phyloP scores from a whole-genome alignment of 768 basidiomycete species.

The Amanita rubescens region DNA sequence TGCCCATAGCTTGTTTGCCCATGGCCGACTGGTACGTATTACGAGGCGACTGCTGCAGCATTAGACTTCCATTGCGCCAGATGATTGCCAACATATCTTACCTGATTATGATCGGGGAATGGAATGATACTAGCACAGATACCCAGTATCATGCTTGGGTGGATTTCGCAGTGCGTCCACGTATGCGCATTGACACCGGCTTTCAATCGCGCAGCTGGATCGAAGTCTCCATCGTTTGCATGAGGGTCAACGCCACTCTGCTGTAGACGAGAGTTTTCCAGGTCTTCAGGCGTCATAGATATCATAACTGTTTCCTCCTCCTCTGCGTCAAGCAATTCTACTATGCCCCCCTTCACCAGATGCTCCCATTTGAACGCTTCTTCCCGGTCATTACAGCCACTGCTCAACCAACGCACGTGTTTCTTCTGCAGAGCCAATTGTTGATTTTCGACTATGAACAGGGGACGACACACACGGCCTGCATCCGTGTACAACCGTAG shows the following conservation, averaged over 20 bases:
- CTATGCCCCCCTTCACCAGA: slow-evolving; percentile 77
- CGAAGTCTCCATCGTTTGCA: slow-evolving; percentile 63
- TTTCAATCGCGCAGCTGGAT: slow-evolving; percentile 86
- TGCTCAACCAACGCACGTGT: slow-evolving; percentile 67
- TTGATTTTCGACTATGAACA: slow-evolving; percentile 95
- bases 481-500: slow-evolving; percentile 93
- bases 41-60: slow-evolving; percentile 75
- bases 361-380: slow-evolving; percentile 77
- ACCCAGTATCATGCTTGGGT: slow-evolving; percentile 97
- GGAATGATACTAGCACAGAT: slow-evolving; percentile 99
- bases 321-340: slow-evolving; percentile 95
- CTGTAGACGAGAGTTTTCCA: slow-evolving; percentile 75
- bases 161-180: slow-evolving; percentile 99
- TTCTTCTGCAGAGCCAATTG: slow-evolving; percentile 77
- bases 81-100: slow-evolving; percentile 26
- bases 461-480: slow-evolving; percentile 91
- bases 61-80: background rate
- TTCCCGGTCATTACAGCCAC: slow-evolving; percentile 52
- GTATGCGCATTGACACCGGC: slow-evolving; percentile 79
- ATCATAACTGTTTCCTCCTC: slow-evolving; percentile 99
- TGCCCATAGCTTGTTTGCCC: slow-evolving; percentile 99
- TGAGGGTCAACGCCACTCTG: slow-evolving; percentile 51
- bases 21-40: slow-evolving; percentile 99
- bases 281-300: slow-evolving; percentile 94
- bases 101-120: slow-evolving; percentile 99